Base-by-base conservation (phyloP, 192 early-diverging fungal genomes). In the Coemansia asiatica region DNA sequence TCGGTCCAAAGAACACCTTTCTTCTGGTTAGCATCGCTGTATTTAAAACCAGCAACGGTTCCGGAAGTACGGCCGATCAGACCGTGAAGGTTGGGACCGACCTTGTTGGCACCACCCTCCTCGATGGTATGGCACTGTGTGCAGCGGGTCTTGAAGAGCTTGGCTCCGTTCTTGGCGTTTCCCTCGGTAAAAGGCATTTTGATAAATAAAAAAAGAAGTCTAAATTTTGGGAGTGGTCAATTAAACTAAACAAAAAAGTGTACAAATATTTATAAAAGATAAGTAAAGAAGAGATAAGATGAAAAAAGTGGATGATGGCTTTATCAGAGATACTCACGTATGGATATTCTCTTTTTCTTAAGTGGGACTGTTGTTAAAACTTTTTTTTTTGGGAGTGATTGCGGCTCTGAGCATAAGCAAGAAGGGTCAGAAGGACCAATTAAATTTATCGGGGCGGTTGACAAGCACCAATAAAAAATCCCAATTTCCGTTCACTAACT, bases 41-140 rank as follows among this genome's bases (percentile, higher is more conserved):
- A 98, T 59, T 89, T 84, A 90, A 84, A 98, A 40, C 94, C 95
- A 22, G 85, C 76, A 61, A 88, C 91, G 64, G 87, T 82, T 48
- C 95, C 96, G 57, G 95, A 95, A 75, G 88, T 85, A 67, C 93
- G 91, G 40, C 93, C 93, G 63, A 97, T 92, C 56, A 98, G 74
- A 60, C 95, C 95, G 86, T 94, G 84, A 49, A 98, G 85, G 85
- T 96, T 97, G 71, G 96, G 96, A 21, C 96, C 96, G 66, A 93
- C 90, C 90, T 98, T 97, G 89, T 96, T 90, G 63, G 92, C 71
- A 56, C 73, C 81, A 46, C 55, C 74, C 16, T 53, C 80, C 65
- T 98, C 95, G 28, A 95, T 89, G 67, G 94, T 94, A 88, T 98
- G 95, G 87, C 96, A 98, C 79, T 95, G 94, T 61, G 96, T 95